These are phyloP conservation scores for Trametes coccinea DNA, from an alignment of 768 basidiomycete species.

Conservation along the genomic window DNA sequence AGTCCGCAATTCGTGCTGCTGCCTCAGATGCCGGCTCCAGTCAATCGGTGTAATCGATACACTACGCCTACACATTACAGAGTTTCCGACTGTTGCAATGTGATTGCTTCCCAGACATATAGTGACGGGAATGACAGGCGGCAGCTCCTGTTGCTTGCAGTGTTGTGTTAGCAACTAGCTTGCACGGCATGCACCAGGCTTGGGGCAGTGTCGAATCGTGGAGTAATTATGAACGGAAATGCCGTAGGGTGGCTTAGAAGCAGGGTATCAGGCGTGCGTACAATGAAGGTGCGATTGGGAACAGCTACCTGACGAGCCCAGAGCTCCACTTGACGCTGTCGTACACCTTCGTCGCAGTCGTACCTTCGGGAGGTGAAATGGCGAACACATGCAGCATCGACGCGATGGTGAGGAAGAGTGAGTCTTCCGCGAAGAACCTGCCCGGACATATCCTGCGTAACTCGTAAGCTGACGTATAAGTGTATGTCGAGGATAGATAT, in stretches of 20 bases:
- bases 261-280: too few species aligned
- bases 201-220: not conserved
- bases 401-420: conserved; percentile 7
- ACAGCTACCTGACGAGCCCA: not conserved
- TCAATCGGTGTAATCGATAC: too few species aligned
- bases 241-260: not conserved
- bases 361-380: not conserved
- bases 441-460: conserved; percentile 8
- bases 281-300: not conserved
- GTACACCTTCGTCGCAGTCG: not conserved
- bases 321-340: not conserved
- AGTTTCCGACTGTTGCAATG: too few species aligned
- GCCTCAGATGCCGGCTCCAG: too few species aligned
- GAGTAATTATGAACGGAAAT: not conserved
- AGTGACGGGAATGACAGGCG: too few species aligned
- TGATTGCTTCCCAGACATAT: too few species aligned
- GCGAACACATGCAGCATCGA: conserved; percentile 8
- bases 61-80: too few species aligned
- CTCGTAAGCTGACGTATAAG: not conserved
- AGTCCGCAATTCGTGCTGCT: too few species aligned
- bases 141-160: too few species aligned
- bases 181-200: not conserved
- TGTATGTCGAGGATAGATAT: not conserved
- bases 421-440: conserved; percentile 1
- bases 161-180: too few species aligned